Base-by-base conservation (phyloP, 176 grass and related monocot genomes). In the Oropetium thomaeum region DNA sequence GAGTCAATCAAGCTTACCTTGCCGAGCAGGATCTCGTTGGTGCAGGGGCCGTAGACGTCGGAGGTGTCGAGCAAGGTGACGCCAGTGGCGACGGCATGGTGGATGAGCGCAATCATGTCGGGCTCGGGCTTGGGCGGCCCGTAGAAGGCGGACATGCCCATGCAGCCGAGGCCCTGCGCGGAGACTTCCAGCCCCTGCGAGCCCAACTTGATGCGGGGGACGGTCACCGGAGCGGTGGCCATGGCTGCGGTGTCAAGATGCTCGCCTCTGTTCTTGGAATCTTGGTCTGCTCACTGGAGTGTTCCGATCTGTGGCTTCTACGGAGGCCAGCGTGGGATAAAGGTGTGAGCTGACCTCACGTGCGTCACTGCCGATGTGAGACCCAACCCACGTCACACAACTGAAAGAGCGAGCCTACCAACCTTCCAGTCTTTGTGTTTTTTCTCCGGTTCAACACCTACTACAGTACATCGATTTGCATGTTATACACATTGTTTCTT, bases 21-120 rank as follows among this genome's bases (percentile, higher is more conserved):
- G 9, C 89, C 85, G 44, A 92, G 89, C 19, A 97, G 88, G 40
- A 90, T 19, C 58, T 97, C 93, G 85, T 88, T 96, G 16, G 89
- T 96, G 75, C 78, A 84, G 7, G 93, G 93, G 14, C 93, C 93
- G 27, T 96, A 96, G 14, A 90, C 16, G 66, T 96, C 93, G 77
- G 93, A 68, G 76, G 93, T 81, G 80, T 96, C 93, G 49, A 96
- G 67, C 13, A 92, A 9, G n/a, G 93, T 92, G 54, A 97, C 93
- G 29, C 85, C 93, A 40, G 93, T 22, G 22, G 32, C 27, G 75
- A 97, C 73, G 23, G 87, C 87, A 60, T 97, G 90, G 67, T 76
- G 93, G 75, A 97, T 82, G 62, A 97, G 90, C 39, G 69, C 65
- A 48, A 97, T 75, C 90, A 97, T 90, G 67, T 92, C 85, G 1